Conservation (phyloP, 2,329 filamentous ascomycete genomes). For the Aschersonia sp. region DNA sequence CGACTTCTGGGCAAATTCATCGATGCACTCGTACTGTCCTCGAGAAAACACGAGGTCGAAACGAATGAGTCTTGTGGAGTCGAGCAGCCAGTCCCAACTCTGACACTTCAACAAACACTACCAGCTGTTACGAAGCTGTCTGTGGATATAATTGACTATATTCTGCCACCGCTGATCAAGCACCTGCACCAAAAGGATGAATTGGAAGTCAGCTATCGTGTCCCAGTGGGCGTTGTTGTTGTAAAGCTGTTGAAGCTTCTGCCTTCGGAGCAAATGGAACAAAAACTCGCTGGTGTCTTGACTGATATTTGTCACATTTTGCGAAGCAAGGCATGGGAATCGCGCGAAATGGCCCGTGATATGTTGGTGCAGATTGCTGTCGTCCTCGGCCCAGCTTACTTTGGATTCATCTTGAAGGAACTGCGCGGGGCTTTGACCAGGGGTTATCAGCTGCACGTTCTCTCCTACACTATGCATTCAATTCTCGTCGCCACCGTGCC, state of each 20-base stretch:
- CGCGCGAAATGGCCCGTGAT: slow-evolving; percentile 79
- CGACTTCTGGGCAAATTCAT: slow-evolving; percentile 69
- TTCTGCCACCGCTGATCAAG: slow-evolving; percentile 65
- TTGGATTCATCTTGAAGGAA: slow-evolving; percentile 90
- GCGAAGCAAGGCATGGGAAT: slow-evolving; percentile 75
- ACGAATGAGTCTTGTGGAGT: slow-evolving; percentile 27
- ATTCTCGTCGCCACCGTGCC: slow-evolving; percentile 67
- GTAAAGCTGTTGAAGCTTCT: slow-evolving; percentile 78
- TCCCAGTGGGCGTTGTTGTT: slow-evolving; percentile 77
- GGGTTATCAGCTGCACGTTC: slow-evolving; percentile 86
- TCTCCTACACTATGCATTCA: slow-evolving; percentile 90
- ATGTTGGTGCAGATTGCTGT: slow-evolving; percentile 74
- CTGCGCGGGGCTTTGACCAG: slow-evolving; percentile 67
- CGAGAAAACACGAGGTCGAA: slow-evolving; percentile 22
- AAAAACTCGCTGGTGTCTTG: slow-evolving; percentile 67
- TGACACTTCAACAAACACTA: slow-evolving; percentile 46
- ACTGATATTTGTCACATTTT: slow-evolving; percentile 90
- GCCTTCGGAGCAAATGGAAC: slow-evolving; percentile 55
- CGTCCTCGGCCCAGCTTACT: slow-evolving; percentile 66
- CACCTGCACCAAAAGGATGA: slow-evolving; percentile 94
- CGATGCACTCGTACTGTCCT: slow-evolving; percentile 50
- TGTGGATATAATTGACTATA: slow-evolving; percentile 57
- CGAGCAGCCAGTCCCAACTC: slow-evolving; percentile 10
- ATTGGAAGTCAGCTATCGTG: slow-evolving; percentile 79
- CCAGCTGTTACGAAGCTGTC: slow-evolving; percentile 54